These are phyloP conservation scores for Phanerodontia chrysosporium DNA, from an alignment of 768 basidiomycete species.

Conservation along the genomic window DNA sequence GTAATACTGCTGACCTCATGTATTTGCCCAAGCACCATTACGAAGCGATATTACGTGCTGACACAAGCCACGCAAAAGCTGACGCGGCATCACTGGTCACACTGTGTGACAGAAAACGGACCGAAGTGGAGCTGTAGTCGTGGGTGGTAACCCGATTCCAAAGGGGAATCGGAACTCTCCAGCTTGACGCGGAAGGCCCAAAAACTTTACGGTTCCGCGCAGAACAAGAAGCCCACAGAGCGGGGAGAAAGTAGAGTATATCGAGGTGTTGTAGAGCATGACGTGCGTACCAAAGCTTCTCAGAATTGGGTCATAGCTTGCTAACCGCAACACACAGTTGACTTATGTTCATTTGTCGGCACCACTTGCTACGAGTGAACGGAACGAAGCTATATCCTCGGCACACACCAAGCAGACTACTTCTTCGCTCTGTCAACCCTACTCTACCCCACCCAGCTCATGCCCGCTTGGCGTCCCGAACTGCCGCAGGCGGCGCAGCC, in stretches of 20 bases:
- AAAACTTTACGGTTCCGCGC: conserved; percentile 1
- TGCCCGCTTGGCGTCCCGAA: neutral
- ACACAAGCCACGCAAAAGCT: no score
- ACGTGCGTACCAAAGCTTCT: neutral
- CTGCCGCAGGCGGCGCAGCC: neutral
- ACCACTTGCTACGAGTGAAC: conserved; percentile 46
- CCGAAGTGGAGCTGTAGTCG: no score
- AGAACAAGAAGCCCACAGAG: neutral
- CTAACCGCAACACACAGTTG: conserved; percentile 39
- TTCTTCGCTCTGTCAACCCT: neutral
- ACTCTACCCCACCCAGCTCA: neutral
- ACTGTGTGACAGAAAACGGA: no score
- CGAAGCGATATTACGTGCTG: no score
- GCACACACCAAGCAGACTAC: neutral
- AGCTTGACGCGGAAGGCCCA: conserved; percentile 1
- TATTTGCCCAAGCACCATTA: no score
- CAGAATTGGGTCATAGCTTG: neutral
- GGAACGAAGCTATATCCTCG: conserved; percentile 17
- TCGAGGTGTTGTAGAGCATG: conserved; percentile 5
- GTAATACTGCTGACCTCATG: no score
- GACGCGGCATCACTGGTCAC: no score
- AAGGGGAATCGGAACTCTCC: no score
- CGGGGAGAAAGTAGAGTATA: conserved; percentile 2
- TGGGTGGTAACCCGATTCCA: no score
- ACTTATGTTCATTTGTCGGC: conserved; percentile 78